phyloP scores from a whole-genome alignment of 2,329 filamentous ascomycete species.

The Parasarocladium wereldwijsianum region DNA sequence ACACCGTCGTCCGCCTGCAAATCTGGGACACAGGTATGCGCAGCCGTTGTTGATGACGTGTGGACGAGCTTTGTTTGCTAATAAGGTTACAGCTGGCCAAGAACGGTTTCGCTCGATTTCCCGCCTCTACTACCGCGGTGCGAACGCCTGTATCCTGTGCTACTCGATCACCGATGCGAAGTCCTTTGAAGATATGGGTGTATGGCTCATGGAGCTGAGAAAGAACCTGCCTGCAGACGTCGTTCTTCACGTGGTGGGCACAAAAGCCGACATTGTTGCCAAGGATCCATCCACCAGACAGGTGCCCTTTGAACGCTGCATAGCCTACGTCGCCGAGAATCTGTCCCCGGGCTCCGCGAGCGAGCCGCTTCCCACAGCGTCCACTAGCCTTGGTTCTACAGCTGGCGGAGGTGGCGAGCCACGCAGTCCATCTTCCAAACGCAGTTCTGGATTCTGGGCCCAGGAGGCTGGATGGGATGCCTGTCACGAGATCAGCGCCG shows the following conservation, averaged over 20 bases:
- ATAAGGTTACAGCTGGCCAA: constrained; percentile 59
- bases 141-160: constrained; percentile 85
- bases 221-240: constrained; percentile 64
- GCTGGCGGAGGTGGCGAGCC: constrained; percentile 26
- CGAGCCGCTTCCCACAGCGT: constrained; percentile 53
- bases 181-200: constrained; percentile 83
- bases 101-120: constrained; percentile 92
- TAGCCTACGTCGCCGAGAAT: constrained; percentile 89
- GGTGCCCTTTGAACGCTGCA: constrained; percentile 89
- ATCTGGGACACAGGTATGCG: constrained; percentile 92
- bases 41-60: constrained; percentile 1
- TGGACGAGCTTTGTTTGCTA: constrained; percentile 7
- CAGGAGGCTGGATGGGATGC: constrained; percentile 93
- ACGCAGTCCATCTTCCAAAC: constrained; percentile 46
- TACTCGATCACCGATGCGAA: constrained; percentile 82
- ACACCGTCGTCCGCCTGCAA: constrained; percentile 78
- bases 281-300: constrained; percentile 64
- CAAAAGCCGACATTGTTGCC: constrained; percentile 81
- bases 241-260: constrained; percentile 88
- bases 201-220: constrained; percentile 76
- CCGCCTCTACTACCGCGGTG: constrained; percentile 88
- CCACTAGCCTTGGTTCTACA: constrained; percentile 7
- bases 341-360: constrained; percentile 56
- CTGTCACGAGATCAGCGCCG: constrained; percentile 91
- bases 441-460: constrained; percentile 71